Evolutionary conservation across 2,329 filamentous ascomycete species (phyloP).

Genomic region (Thielaviopsis euricoi): DNA sequence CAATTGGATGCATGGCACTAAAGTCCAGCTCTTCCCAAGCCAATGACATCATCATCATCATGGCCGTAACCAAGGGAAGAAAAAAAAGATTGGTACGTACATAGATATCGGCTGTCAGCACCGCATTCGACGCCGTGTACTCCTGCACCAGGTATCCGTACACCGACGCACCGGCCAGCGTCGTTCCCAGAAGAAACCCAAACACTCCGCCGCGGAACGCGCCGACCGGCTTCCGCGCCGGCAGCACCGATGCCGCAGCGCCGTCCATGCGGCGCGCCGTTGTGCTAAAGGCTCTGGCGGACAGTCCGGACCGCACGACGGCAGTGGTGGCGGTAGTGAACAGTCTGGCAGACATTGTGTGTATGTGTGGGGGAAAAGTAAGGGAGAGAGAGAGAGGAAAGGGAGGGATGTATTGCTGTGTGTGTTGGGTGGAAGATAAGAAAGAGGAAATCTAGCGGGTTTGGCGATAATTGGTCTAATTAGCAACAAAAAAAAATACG

Average conservation of each 20-base stretch:
- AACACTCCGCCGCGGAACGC: conserved; percentile 56
- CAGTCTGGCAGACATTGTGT: conserved; percentile 11
- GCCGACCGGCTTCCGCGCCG: conserved; percentile 40
- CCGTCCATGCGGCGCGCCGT: conserved; percentile 29
- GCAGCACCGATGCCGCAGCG: conserved; percentile 26
- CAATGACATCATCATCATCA: too few species aligned
- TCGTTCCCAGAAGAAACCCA: conserved; percentile 77
- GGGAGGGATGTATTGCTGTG: too few species aligned
- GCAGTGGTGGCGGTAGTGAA: background rate
- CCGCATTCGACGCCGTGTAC: conserved; percentile 84
- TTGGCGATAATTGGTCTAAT: too few species aligned
- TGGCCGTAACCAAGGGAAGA: too few species aligned
- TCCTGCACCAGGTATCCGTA: conserved; percentile 91
- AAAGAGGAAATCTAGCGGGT: too few species aligned
- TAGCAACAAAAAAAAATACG: too few species aligned
- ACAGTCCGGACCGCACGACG: conserved; percentile 13
- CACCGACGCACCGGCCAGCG: conserved; percentile 60
- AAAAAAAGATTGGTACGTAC: background rate
- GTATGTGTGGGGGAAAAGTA: background rate
- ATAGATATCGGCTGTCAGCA: conserved; percentile 32
- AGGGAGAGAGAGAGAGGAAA: too few species aligned
- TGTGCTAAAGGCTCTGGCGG: conserved; percentile 31
- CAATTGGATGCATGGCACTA: background rate
- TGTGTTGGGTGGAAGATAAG: background rate
- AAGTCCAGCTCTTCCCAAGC: too few species aligned